A percentile compares a stretch with the other conserved stretches of the same genome.
These are phyloP conservation scores for Leucocoprinus leucothites DNA, from an alignment of 768 basidiomycete genomes.

Conservation along the genomic window DNA sequence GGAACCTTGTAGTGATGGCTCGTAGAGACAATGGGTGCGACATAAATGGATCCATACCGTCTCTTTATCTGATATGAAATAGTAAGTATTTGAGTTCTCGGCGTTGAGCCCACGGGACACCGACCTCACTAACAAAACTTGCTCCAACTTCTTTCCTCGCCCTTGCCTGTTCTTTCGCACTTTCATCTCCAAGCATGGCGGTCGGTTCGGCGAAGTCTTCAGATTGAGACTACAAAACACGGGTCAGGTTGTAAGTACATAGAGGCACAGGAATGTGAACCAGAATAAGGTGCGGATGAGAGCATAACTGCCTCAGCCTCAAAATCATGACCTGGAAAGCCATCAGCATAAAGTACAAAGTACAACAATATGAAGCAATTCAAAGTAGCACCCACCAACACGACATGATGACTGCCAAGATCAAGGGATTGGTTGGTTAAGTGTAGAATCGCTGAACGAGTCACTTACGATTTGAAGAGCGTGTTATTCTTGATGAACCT, in stretches of 20 bases:
- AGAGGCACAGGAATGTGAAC: slow-evolving; percentile 31
- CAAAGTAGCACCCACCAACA: slow-evolving; percentile 48
- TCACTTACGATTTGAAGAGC: slow-evolving; percentile 64
- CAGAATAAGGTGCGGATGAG: slow-evolving; percentile 69
- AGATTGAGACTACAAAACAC: slow-evolving; percentile 9
- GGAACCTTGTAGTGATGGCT: slow-evolving; percentile 30
- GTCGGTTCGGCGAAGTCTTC: slow-evolving; percentile 51
- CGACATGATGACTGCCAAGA: slow-evolving; percentile 38
- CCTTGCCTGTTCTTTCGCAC: slow-evolving; percentile 55
- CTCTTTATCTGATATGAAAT: slow-evolving; percentile 12
- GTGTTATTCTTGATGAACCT: slow-evolving; percentile 63
- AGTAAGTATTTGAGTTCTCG: neutral
- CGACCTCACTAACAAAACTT: slow-evolving; percentile 38
- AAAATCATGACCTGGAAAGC: slow-evolving; percentile 61
- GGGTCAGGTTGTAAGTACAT: neutral
- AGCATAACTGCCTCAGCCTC: slow-evolving; percentile 70
- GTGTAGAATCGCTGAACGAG: neutral
- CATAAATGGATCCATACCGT: neutral
- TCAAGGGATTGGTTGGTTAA: neutral
- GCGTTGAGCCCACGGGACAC: neutral
- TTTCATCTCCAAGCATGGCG: slow-evolving; percentile 40
- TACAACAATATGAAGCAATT: neutral
- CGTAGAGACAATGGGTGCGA: neutral
- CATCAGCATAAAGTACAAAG: neutral
- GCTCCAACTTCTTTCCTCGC: slow-evolving; percentile 47